These are phyloP conservation scores for Trypanosoma platydactyli DNA, from an alignment of 208 protist species.

Conservation along the genomic window DNA sequence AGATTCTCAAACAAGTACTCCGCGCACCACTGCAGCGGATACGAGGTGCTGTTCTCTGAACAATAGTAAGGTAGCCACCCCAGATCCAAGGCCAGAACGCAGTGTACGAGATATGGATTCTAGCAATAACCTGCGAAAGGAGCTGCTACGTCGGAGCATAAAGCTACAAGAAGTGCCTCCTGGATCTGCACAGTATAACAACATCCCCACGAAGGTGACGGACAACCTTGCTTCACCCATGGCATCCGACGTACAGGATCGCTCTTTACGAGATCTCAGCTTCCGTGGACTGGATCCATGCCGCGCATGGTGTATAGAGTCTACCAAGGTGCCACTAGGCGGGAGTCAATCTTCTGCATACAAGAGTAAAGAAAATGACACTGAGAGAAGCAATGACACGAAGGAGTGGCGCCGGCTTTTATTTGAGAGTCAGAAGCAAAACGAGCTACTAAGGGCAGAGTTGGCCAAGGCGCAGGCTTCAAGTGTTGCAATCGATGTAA, in stretches of 20 bases:
- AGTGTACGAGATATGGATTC: neutral
- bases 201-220: neutral
- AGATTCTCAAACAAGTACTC: constrained; percentile 14
- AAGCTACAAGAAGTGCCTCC: neutral
- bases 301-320: neutral
- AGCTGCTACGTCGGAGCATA: neutral
- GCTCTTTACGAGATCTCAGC: neutral
- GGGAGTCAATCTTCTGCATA: neutral
- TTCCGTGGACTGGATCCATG: neutral
- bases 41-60: neutral
- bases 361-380: neutral
- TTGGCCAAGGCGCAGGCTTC: constrained; percentile 11
- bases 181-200: neutral
- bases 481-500: neutral
- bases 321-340: neutral
- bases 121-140: neutral
- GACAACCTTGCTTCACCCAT: neutral
- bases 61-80: neutral
- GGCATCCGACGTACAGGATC: neutral
- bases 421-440: constrained; percentile 26
- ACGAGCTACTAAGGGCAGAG: constrained; percentile 29
- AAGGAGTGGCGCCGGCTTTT: constrained; percentile 31
- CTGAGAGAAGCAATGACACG: neutral
- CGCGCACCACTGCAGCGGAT: constrained; percentile 16
- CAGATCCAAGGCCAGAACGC: neutral